These are phyloP conservation scores for Syncephalastrum racemosum DNA, from an alignment of 371 early-diverging fungal species.

Conservation along the genomic window DNA sequence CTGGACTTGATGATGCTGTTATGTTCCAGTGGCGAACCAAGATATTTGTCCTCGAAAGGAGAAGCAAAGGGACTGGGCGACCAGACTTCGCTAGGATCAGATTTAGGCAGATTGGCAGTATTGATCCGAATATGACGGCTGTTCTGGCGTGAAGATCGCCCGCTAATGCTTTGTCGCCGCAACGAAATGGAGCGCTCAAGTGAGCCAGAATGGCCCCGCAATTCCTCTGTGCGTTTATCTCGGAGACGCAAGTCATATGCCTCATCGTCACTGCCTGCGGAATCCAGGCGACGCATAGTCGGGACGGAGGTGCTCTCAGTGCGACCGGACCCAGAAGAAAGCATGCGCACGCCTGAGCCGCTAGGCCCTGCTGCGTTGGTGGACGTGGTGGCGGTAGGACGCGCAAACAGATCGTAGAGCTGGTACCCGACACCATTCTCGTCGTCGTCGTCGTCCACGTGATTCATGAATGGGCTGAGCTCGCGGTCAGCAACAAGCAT, in stretches of 20 bases:
- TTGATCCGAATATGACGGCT: conserved; percentile 23
- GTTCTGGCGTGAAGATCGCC: conserved; percentile 9
- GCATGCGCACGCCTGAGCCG: conserved; percentile 10
- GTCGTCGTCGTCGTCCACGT: conserved; percentile 55
- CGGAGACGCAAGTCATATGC: conserved; percentile 35
- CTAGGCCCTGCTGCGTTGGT: conserved; percentile 2
- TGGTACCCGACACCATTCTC: conserved; percentile 11
- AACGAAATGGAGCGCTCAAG: conserved; percentile 17
- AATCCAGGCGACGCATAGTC: conserved; percentile 16
- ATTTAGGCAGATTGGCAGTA: conserved; percentile 30
- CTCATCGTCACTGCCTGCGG: conserved; percentile 44
- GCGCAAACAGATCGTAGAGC: conserved; percentile 18
- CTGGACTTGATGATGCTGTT: conserved; percentile 13
- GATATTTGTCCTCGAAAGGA: conserved; percentile 13
- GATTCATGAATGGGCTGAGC: conserved; percentile 62
- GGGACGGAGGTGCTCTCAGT: conserved; percentile 9
- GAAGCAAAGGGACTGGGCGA: conserved; percentile 28
- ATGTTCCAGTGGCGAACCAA: conserved; percentile 4
- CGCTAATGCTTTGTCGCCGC: conserved; percentile 20
- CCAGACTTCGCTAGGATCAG: conserved; percentile 23
- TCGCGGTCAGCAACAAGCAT: conserved; percentile 38
- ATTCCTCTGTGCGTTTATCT: conserved; percentile 38
- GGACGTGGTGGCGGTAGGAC: conserved; percentile 9
- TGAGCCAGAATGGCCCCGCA: conserved; percentile 25
- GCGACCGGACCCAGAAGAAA: conserved; percentile 11